Evolutionary conservation across 441 rosid genomes (phyloP), one percentile per base, ranked within the genome.

Genomic region (Gossypium trilobum): DNA sequence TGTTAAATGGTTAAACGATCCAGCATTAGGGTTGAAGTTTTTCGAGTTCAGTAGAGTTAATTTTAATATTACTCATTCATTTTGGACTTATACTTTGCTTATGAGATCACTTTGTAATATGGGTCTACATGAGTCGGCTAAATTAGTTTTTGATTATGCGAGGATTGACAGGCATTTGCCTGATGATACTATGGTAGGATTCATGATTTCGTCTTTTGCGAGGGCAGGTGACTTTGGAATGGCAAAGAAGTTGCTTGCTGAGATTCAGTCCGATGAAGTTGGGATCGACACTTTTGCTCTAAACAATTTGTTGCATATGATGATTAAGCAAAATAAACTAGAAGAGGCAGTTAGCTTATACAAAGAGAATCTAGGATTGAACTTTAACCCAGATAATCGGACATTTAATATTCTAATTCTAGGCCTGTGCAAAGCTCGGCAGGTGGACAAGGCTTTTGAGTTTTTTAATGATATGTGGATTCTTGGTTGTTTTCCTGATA

Each of bases 321-420:
- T 91, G 75, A 89, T 93, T 20, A 86, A 69, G 75, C 52, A 60
- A 61, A 82, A 81, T 67, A 85, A 79, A 64, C 82, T 83, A 29
- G 83, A 82, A 3, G 89, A 86, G 73, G 97, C 98, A 0, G 60
- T 91, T 36, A 55, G 73, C 25, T 50, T 91, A 36, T 87, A 88
- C 69, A 72, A 80, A 65, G 82, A 85, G 55, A 76, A 83, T 74
- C 61, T 85, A 73, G 77, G 66, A 29, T 82, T 73, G 72, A 81
- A 80, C 5, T 83, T 82, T 68, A 77, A 77, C 56, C 86, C 83
- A 1, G 90, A 90, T 79, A 78, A 88, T 13, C 82, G 95, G 80
- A 87, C 92, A 4, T 87, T 89, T 68, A 93, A 93, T 78, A 89
- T 89, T 77, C 75, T 88, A 67, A 85, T 93, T 16, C 79, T 78